Percentiles rank a stretch among this genome's conserved stretches.
Evolutionary conservation across 352 stramenopile species (phyloP).

Genomic region (Phytopythium mirpurense): DNA sequence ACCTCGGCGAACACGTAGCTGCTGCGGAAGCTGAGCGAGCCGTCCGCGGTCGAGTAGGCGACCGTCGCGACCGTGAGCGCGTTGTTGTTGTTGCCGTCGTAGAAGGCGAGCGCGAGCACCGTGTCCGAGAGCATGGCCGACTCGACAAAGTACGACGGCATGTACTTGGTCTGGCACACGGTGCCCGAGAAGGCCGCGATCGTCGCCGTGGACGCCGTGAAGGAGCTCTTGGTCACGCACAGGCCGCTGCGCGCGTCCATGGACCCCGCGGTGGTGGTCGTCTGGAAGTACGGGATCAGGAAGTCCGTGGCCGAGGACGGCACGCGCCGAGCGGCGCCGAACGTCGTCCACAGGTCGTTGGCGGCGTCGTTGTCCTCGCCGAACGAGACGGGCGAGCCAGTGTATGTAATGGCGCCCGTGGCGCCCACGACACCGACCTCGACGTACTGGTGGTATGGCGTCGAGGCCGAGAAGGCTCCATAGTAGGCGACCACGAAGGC

Average conservation of each 20-base stretch:
- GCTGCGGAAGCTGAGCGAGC: conserved; percentile 29
- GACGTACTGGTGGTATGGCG: conserved; percentile 27
- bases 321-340: conserved; percentile 30
- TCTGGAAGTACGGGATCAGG: conserved; percentile 46
- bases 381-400: conserved; percentile 19
- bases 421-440: conserved; percentile 28
- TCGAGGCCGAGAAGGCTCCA: conserved; percentile 13
- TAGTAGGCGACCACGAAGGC: conserved; percentile 50
- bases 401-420: conserved; percentile 32
- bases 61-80: conserved; percentile 40
- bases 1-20: conserved; percentile 43
- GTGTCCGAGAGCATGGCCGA: conserved; percentile 39
- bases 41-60: conserved; percentile 19
- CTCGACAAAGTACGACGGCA: conserved; percentile 29
- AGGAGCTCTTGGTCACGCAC: conserved; percentile 38
- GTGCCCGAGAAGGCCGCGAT: conserved; percentile 22
- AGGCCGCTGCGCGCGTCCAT: conserved; percentile 17
- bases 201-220: conserved; percentile 7
- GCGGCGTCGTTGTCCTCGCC: conserved; percentile 19
- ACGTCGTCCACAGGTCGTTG: conserved; percentile 16
- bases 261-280: conserved; percentile 7
- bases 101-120: conserved; percentile 40
- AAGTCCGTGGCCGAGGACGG: conserved; percentile 20
- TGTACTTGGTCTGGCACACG: conserved; percentile 40
- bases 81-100: conserved; percentile 52